Conservation (phyloP, 768 basidiomycete genomes). For the Rhodotorula taiwanensis region DNA sequence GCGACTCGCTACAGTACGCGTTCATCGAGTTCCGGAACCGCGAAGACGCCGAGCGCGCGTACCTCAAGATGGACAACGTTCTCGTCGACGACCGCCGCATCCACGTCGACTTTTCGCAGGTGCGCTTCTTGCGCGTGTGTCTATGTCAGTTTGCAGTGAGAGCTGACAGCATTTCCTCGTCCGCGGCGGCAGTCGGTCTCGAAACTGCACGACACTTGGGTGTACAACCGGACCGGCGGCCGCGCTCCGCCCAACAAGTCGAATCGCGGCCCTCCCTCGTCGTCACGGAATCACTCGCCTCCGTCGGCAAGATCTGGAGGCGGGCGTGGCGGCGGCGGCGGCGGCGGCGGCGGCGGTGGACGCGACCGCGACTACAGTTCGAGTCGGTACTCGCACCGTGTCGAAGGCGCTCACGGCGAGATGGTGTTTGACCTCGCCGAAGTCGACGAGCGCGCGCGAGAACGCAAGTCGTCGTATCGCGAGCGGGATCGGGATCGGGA, state of each 20-base stretch:
- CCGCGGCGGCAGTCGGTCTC: constrained; percentile 81
- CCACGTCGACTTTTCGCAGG: constrained; percentile 92
- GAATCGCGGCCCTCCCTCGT: constrained; percentile 49
- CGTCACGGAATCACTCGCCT: not conserved
- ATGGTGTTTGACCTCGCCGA: constrained; percentile 52
- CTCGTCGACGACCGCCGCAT: constrained; percentile 94
- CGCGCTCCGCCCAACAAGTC: constrained; percentile 56
- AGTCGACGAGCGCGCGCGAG: constrained; percentile 43
- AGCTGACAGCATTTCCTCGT: not conserved
- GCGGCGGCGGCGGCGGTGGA: constrained; percentile 22
- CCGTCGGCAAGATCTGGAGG: constrained; percentile 13
- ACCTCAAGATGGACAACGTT: constrained; percentile 99
- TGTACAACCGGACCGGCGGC: constrained; percentile 39
- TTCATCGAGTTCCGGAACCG: constrained; percentile 96
- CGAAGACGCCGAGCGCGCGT: constrained; percentile 93
- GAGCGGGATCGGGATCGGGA: not conserved
- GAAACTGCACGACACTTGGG: constrained; percentile 71
- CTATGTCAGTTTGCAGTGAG: not conserved
- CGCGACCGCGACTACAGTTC: constrained; percentile 54
- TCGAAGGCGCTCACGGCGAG: constrained; percentile 47
- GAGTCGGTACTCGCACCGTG: constrained; percentile 38
- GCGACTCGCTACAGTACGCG: constrained; percentile 94
- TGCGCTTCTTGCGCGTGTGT: not conserved
- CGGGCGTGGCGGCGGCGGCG: constrained; percentile 25
- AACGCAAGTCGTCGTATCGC: not conserved